These are phyloP conservation scores for Xylaria sp. DNA, from an alignment of 2,329 filamentous ascomycete genomes.

Conservation along the genomic window DNA sequence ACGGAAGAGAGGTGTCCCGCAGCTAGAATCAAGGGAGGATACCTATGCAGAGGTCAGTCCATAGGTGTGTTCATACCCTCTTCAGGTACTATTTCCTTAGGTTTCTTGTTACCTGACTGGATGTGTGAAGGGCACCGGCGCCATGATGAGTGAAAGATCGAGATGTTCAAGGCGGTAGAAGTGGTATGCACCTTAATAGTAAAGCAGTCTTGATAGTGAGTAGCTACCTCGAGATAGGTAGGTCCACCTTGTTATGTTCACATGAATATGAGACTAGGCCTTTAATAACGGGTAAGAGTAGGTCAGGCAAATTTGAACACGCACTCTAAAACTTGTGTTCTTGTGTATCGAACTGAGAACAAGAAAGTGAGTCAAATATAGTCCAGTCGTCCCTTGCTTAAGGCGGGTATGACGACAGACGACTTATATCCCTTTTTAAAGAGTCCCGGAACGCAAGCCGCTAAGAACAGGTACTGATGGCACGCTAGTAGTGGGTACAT, in stretches of 20 bases:
- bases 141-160: slow-evolving; percentile 42
- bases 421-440: slow-evolving; percentile 6
- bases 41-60: slow-evolving; percentile 44
- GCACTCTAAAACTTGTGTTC: neutral
- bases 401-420: slow-evolving; percentile 27
- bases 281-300: neutral
- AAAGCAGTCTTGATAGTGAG: neutral
- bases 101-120: slow-evolving; percentile 42
- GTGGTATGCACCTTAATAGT: neutral
- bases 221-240: neutral
- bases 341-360: neutral
- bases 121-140: slow-evolving; percentile 47
- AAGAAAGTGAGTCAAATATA: neutral
- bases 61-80: slow-evolving; percentile 2
- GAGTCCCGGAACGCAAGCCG: slow-evolving; percentile 4
- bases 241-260: neutral
- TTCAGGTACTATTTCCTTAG: neutral
- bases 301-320: neutral
- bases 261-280: neutral
- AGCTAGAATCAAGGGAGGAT: slow-evolving; percentile 48
- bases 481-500: neutral
- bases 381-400: neutral
- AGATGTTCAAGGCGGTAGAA: neutral
- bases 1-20: slow-evolving; percentile 46
- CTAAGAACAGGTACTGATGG: slow-evolving; percentile 1